These are phyloP conservation scores for Rhodomyrtus tomentosa DNA, from an alignment of 345 rosid species.

Conservation along the genomic window DNA sequence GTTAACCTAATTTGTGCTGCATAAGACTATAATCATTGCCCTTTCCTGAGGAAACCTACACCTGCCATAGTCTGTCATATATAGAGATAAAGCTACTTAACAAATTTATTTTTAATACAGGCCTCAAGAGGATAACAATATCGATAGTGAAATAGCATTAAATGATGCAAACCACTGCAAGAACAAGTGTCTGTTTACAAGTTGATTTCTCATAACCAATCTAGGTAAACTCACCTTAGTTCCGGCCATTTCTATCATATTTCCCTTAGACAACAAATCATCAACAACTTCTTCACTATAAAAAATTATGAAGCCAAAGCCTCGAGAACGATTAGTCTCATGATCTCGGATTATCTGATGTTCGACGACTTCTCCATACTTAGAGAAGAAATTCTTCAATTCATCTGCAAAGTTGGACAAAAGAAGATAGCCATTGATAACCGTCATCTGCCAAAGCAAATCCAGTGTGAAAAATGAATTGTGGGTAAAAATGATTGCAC, in stretches of 20 bases:
- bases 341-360: conserved; percentile 90
- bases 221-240: conserved; percentile 64
- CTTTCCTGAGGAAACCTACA: conserved; percentile 19
- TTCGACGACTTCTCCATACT: conserved; percentile 63
- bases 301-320: conserved; percentile 90
- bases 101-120: not conserved
- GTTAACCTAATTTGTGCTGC: conserved; percentile 73
- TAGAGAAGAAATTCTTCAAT: conserved; percentile 64
- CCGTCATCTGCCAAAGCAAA: not conserved
- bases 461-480: not conserved
- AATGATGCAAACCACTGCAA: not conserved
- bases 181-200: conserved; percentile 3
- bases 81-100: not conserved
- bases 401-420: conserved; percentile 43
- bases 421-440: not conserved
- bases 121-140: not conserved
- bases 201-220: conserved; percentile 7
- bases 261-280: conserved; percentile 66
- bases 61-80: conserved; percentile 8
- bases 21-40: conserved; percentile 26
- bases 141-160: not conserved
- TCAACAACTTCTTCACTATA: conserved; percentile 81
- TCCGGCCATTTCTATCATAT: conserved; percentile 93
- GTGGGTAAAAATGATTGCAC: conserved; percentile 9
- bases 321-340: conserved; percentile 80